Evolutionary conservation across 169 alveolate species (phyloP), one percentile per base, ranked within the genome.

Genomic region (Theileria orientalis): DNA sequence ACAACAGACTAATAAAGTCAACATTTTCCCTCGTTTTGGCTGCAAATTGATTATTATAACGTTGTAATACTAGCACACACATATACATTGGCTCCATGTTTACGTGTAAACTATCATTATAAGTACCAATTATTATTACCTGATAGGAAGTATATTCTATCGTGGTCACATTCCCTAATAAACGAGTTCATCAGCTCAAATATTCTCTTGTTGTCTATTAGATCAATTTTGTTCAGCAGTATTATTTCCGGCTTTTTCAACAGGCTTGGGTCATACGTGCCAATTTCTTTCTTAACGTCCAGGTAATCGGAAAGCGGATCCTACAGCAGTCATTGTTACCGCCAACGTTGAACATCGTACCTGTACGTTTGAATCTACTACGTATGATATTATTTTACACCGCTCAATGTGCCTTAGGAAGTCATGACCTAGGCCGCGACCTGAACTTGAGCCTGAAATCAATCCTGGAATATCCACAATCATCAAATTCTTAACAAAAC

Each of bases 381-480:
- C 88, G 52, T 80, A 88, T 9, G 85, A 61, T 1, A 90, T 76
- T 32, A 90, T 93, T 27, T 91, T 82, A 5, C 94, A 90, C 44
- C 96, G 67, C 77, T 94, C 96, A n/a, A 94, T 91, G 70, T 95
- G 98, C 59, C 90, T 90, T 16, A 94, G 79, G 73, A 95, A 95
- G 44, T 92, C 86, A 32, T 82, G 92, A 0, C 98, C 98, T 6
- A 95, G 90, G 5, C 98, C 98, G 59, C 92, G 87, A 59, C 94
- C 93, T 37, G 66, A 52, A 79, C 83, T 85, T 6, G 97, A 94
- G 0, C 96, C 97, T 79, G 94, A 95, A 23, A 94, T 92, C n/a
- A 95, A 70, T 9, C 98, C 97, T 27, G 98, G 97, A 41, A 95
- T 79, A 67, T 95, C 97, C 5, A 97, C 97, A 16, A 95, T 80